Evolutionary conservation across 2,329 filamentous ascomycete genomes (phyloP).

Genomic region (Fusarium papillatum): DNA sequence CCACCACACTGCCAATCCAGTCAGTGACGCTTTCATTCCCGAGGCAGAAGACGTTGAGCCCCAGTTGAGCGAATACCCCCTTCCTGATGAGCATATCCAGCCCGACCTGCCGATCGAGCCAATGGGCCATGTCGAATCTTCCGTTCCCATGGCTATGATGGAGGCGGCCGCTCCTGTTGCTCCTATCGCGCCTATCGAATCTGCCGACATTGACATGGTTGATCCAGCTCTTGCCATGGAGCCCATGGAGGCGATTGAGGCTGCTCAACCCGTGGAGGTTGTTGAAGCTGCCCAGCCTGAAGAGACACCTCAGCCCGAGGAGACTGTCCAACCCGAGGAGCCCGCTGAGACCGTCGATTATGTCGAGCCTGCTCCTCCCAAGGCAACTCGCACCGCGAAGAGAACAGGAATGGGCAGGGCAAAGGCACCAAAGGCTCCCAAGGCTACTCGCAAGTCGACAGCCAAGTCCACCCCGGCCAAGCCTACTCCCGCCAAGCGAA

Average conservation of each 20-base stretch:
- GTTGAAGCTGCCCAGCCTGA: not conserved
- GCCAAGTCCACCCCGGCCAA: constrained; percentile 43
- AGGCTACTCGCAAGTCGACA: constrained; percentile 32
- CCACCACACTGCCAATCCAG: constrained; percentile 38
- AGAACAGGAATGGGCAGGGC: constrained; percentile 38
- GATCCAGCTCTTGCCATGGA: constrained; percentile 39
- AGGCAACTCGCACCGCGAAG: constrained; percentile 42
- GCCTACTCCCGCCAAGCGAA: constrained; percentile 36
- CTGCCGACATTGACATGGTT: constrained; percentile 36
- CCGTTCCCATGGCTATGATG: constrained; percentile 28
- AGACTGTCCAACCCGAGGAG: constrained; percentile 22
- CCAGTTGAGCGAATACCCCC: constrained; percentile 25
- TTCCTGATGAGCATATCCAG: constrained; percentile 40
- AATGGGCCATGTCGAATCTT: constrained; percentile 41
- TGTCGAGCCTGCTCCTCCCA: constrained; percentile 41
- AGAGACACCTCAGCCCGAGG: constrained; percentile 1
- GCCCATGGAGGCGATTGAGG: constrained; percentile 9
- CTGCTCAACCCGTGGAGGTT: not conserved
- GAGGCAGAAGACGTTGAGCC: constrained; percentile 44
- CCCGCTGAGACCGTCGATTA: constrained; percentile 20
- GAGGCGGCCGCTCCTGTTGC: constrained; percentile 19
- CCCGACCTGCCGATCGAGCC: constrained; percentile 45
- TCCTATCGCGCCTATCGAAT: constrained; percentile 14
- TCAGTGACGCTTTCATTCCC: constrained; percentile 41
- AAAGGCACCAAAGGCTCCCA: constrained; percentile 34